These are phyloP conservation scores for Prunus padus DNA, from an alignment of 306 rosid genomes.

Conservation along the genomic window DNA sequence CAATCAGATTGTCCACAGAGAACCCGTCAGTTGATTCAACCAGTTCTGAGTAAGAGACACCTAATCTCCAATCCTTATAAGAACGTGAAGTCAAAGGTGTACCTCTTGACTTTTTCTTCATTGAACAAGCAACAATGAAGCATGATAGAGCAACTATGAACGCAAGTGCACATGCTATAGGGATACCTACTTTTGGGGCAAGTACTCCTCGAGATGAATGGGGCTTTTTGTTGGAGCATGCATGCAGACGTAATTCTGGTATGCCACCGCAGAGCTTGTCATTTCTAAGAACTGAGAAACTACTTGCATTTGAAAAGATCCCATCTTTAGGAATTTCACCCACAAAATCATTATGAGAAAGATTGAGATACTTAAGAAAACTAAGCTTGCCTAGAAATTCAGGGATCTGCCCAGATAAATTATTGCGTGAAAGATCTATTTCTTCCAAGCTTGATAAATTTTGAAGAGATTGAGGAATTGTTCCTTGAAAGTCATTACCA, in stretches of 20 bases:
- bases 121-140: background rate
- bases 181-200: background rate
- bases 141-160: background rate
- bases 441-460: background rate
- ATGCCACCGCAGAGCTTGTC: slow-evolving; percentile 32
- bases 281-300: slow-evolving; percentile 19
- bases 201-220: background rate
- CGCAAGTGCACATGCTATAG: background rate
- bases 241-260: slow-evolving; percentile 21
- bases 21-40: slow-evolving; percentile 8
- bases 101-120: background rate
- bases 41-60: background rate
- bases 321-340: background rate
- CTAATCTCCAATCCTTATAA: background rate
- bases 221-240: slow-evolving; percentile 13
- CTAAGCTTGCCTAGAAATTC: slow-evolving; percentile 12
- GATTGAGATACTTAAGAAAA: slow-evolving; percentile 11
- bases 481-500: background rate
- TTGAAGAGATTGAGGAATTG: background rate
- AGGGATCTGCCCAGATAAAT: slow-evolving; percentile 36
- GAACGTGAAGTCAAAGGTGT: background rate
- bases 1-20: slow-evolving; percentile 24
- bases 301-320: slow-evolving; percentile 29
- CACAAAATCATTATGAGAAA: slow-evolving; percentile 11
- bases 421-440: background rate